Evolutionary conservation across 495 filamentous ascomycete genomes (phyloP), one percentile per base, ranked within the genome.

Genomic region (Penicillium ochrochloron): DNA sequence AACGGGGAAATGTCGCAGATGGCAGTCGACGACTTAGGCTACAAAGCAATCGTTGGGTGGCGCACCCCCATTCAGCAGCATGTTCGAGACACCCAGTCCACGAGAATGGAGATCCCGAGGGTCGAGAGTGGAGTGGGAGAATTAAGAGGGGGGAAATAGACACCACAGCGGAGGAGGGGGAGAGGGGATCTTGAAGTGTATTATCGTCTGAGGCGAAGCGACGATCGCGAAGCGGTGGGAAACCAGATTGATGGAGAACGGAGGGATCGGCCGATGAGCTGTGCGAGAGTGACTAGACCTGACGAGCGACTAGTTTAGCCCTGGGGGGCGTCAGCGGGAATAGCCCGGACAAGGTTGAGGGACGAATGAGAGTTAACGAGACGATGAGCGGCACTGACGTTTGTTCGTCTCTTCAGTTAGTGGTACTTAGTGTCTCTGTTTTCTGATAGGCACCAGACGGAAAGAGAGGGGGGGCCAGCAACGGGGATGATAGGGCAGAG

Each of bases 41-140:
- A 78, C 75, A 76, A 76, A 76, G 72, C 70, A 78, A 75, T 77
- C 71, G 63, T 71, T 71, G 72, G 77, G 75, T 75, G 69, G 72
- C 66, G 74, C 72, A 70, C 75, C 73, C 73, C 77, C 73, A 70
- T 73, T 68, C 73, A 71, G 65, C 68, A 76, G 74, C 77, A 80
- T 79, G 73, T 75, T 80, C 67, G 62, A 72, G 66, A 71, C 59
- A 60, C 34, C 34, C 33, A 60, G 55, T 37, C 33, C 44, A 59
- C 29, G 15, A 54, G 53, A 41, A 5, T 46, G 39, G 46, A 56
- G 10, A 19, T 56, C 29, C 21, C 19, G 56, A 60, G 46, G 27
- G 5, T 37, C 6, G 17, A 48, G 15, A 35, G 53, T 52, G 21
- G 51, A 14, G 34, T 27, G 29, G 17, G 27, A 19, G 53, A 9